These are phyloP conservation scores for Graphilbum ipis-grandicollis DNA, from an alignment of 2,329 filamentous ascomycete species.

Conservation along the genomic window DNA sequence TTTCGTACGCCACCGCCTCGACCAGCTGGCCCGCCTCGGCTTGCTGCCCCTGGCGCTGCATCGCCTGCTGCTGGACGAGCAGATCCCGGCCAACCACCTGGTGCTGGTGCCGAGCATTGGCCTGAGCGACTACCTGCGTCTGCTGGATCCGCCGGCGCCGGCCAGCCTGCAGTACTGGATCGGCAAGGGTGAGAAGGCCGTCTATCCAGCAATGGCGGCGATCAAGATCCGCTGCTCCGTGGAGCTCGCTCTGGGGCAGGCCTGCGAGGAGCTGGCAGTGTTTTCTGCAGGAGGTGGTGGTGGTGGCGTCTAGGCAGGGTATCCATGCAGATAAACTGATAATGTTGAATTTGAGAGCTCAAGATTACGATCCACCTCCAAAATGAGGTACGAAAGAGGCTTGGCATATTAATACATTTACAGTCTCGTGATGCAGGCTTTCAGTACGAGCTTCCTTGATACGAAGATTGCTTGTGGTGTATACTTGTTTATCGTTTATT, in stretches of 20 bases:
- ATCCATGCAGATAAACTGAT: too few relatives aligned
- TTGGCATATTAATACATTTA: too few relatives aligned
- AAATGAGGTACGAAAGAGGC: too few relatives aligned
- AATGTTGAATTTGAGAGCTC: too few relatives aligned
- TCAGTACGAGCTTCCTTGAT: too few relatives aligned
- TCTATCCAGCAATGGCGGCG: constrained; percentile 79
- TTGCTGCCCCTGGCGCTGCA: constrained; percentile 53
- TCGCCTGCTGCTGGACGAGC: constrained; percentile 68
- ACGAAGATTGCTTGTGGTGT: too few relatives aligned
- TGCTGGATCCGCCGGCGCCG: constrained; percentile 69
- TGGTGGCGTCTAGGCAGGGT: too few relatives aligned
- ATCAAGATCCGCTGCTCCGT: constrained; percentile 68
- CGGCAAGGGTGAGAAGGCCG: constrained; percentile 62
- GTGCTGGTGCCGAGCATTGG: constrained; percentile 70
- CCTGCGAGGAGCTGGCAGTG: constrained; percentile 42
- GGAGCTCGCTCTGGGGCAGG: constrained; percentile 73
- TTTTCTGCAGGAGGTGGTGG: too few relatives aligned
- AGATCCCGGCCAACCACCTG: constrained; percentile 48
- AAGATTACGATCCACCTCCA: too few relatives aligned
- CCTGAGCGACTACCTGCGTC: constrained; percentile 51
- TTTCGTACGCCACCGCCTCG: constrained; percentile 51
- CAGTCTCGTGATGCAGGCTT: too few relatives aligned
- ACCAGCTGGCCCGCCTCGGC: constrained; percentile 63
- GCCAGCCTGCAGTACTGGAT: constrained; percentile 75
- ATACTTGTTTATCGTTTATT: too few relatives aligned